Evolutionary conservation across 192 early-diverging fungal species (phyloP), one percentile per base, ranked within the genome.

Genomic region (Backusella circina): DNA sequence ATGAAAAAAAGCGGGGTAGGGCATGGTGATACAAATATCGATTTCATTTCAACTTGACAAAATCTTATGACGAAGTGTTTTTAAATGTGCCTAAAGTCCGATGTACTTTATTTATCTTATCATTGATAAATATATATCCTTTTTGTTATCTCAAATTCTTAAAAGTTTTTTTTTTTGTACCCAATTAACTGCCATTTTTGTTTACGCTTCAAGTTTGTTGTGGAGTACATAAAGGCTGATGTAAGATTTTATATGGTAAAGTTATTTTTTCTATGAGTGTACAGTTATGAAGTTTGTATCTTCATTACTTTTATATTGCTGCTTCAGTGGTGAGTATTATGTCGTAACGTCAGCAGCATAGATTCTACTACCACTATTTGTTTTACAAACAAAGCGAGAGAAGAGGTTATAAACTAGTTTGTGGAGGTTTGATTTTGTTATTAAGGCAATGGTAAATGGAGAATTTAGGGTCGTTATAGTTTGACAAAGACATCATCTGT

Each of bases 1-100:
- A 68, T 68, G 67, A 68, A 68, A 68, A 68, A 68, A 68, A 68
- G 67, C 67, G 67, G 67, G 67, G 67, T 68, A 68, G 23, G 32
- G 18, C 18, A 4, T 68, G 18, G 67, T 68, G 21, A 3, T 12
- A 68, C 67, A 38, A 28, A 6, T 35, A 67, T 33, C 15, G 5
- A 66, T 31, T 67, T 33, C 16, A 67, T 35, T 61, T 61, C 54
- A 12, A 67, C 33, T 67, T 67, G 65, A 67, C 65, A 67, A 65
- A 67, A 35, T 33, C n/a, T 67, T 67, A 67, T 61, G 54, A 61
- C 54, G 54, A 61, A 61, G 23, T 61, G 54, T 61, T 61, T 57
- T 61, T 61, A n/a, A n/a, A 57, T 61, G 12, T 28, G 12, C 23
- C 54, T 61, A 61, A 61, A 61, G 23, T 61, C 54, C 54, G 54